Percentiles rank a stretch among this genome's conserved stretches.
Conservation (phyloP, 495 filamentous ascomycete genomes). For the Neurospora tetrasperma region DNA sequence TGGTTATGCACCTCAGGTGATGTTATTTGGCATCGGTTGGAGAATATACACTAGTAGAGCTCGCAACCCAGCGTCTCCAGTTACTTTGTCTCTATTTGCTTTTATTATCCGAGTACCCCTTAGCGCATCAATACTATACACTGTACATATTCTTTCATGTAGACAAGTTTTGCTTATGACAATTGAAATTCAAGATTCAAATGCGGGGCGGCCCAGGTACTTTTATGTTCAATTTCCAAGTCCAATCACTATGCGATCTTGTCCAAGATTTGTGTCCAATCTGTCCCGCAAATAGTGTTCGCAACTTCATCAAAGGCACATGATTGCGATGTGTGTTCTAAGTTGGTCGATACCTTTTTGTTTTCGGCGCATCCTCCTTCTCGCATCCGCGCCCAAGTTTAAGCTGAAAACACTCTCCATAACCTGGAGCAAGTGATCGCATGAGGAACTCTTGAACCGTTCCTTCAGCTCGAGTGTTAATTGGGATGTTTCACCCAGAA, state of each 20-base stretch:
- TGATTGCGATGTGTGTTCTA: background rate
- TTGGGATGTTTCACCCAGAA: background rate
- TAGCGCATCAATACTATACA: background rate
- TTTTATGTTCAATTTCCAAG: background rate
- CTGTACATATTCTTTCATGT: background rate
- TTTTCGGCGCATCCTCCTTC: background rate
- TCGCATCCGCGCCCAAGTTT: background rate
- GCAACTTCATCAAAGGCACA: background rate
- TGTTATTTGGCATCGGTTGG: background rate
- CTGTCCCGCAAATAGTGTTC: background rate
- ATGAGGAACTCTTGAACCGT: background rate
- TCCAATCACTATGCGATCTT: background rate
- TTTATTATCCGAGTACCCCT: background rate
- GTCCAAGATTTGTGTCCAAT: background rate
- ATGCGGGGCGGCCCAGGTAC: background rate
- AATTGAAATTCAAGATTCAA: background rate
- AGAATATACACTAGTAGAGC: background rate
- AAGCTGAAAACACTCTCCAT: background rate
- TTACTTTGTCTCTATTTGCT: background rate
- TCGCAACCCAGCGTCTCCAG: background rate
- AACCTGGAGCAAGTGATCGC: background rate
- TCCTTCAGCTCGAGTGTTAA: background rate
- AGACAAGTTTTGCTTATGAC: background rate
- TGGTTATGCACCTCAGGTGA: slow-evolving; percentile 56
- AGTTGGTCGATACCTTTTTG: background rate